A percentile compares a stretch with the other conserved stretches of the same genome.
Conservation (phyloP, 331 rosid genomes). For the Saraca asoca region DNA sequence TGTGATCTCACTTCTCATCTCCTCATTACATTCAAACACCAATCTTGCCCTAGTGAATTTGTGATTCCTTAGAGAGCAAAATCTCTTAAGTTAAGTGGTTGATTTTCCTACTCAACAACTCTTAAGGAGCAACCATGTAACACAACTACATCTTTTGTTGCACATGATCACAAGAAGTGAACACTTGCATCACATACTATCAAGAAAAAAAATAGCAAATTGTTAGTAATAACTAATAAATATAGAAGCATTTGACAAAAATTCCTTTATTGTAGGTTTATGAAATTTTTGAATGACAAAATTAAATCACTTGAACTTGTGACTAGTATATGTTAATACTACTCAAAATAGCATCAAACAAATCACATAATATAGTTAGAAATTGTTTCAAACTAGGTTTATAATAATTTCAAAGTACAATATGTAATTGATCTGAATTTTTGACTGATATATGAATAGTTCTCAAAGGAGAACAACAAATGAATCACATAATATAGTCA, state of each 20-base stretch:
- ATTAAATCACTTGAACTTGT: too few relatives aligned
- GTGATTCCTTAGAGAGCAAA: too few relatives aligned
- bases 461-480: constrained; percentile 1
- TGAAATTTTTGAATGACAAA: too few relatives aligned
- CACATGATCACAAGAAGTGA: constrained; percentile 70
- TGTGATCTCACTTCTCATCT: too few relatives aligned
- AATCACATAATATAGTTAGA: background rate
- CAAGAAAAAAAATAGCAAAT: constrained; percentile 25
- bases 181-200: constrained; percentile 80
- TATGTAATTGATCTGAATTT: background rate
- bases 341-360: too few relatives aligned
- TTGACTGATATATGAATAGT: background rate
- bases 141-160: constrained; percentile 80
- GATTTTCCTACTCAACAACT: too few relatives aligned
- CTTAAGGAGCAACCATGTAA: constrained; percentile 92
- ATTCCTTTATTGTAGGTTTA: too few relatives aligned
- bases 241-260: background rate
- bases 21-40: too few relatives aligned
- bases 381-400: background rate
- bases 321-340: too few relatives aligned
- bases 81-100: too few relatives aligned
- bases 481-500: constrained; percentile 4
- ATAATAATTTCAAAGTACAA: background rate
- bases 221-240: constrained; percentile 43
- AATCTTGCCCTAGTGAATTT: too few relatives aligned